Percentiles rank a stretch among this genome's conserved stretches.
phyloP scores from a whole-genome alignment of 2,329 filamentous ascomycete genomes.

The Cadophora gregata region DNA sequence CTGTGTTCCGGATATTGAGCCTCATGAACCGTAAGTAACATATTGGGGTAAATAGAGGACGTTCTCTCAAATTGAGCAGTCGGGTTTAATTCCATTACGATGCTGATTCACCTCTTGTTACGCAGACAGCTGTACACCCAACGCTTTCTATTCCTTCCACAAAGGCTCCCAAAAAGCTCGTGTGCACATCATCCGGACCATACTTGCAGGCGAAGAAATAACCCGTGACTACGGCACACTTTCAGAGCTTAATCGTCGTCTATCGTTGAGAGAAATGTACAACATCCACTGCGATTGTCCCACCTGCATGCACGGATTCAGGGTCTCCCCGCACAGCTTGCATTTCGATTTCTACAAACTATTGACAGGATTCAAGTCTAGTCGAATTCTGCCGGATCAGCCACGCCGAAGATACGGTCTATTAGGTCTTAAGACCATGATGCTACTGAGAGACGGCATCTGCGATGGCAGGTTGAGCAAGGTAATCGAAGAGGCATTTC shows the following conservation, averaged over 20 bases:
- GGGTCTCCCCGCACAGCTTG: background rate
- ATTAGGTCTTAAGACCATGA: background rate
- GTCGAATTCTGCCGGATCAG: background rate
- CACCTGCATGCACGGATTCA: background rate
- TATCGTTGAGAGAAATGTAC: background rate
- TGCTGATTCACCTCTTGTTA: background rate
- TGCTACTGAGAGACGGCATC: background rate
- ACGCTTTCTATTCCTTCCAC: background rate
- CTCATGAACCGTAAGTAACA: constrained; percentile 1
- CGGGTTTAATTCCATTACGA: too few relatives aligned
- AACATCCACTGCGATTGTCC: background rate
- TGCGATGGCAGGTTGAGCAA: background rate
- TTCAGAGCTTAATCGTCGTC: background rate
- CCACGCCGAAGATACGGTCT: background rate
- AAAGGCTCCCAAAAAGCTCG: background rate
- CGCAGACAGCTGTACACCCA: background rate
- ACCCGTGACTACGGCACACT: background rate
- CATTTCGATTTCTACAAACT: background rate
- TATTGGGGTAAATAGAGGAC: too few relatives aligned
- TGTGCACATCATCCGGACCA: background rate
- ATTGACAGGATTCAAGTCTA: too few relatives aligned
- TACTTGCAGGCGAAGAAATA: background rate
- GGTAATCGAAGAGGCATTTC: background rate
- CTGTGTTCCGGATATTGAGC: background rate
- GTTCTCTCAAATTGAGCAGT: too few relatives aligned